phyloP scores from a whole-genome alignment of 2,329 filamentous ascomycete genomes.

The Xylariaceae sp. region DNA sequence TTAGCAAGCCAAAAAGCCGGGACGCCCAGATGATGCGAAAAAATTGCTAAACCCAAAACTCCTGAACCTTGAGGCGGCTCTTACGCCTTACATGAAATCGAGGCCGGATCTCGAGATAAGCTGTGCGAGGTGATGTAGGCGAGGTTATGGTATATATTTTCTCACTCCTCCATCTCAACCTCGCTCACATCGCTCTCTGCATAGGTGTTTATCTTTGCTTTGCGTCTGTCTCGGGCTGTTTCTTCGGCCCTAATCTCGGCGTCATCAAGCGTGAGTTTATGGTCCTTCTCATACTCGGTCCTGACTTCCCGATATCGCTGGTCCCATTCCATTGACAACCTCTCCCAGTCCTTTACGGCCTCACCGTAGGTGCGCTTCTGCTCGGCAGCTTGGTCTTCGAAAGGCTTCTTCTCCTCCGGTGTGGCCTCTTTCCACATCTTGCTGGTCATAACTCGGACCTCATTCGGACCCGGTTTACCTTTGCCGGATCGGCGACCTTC shows the following conservation, averaged over 20 bases:
- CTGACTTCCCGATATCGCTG: constrained; percentile 53
- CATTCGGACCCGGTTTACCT: constrained; percentile 66
- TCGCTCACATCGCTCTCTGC: constrained; percentile 34
- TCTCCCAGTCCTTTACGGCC: constrained; percentile 55
- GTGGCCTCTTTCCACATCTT: constrained; percentile 84
- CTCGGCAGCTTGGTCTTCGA: constrained; percentile 66
- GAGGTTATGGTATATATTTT: too few relatives aligned
- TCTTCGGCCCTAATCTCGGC: constrained; percentile 16
- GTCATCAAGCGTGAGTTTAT: constrained; percentile 39
- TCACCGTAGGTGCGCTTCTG: constrained; percentile 64
- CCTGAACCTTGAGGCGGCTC: not conserved
- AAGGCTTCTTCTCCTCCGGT: constrained; percentile 69
- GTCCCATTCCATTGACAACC: constrained; percentile 68
- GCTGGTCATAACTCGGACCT: constrained; percentile 80
- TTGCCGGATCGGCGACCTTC: constrained; percentile 61
- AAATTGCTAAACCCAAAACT: not conserved
- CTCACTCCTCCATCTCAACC: constrained; percentile 13
- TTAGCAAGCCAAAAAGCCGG: too few relatives aligned
- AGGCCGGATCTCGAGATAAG: not conserved
- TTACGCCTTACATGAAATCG: not conserved
- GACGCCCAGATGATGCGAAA: too few relatives aligned
- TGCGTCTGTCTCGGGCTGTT: constrained; percentile 24
- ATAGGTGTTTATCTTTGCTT: constrained; percentile 32
- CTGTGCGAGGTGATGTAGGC: too few relatives aligned
- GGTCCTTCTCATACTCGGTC: constrained; percentile 46